phyloP scores from a whole-genome alignment of 2,329 filamentous ascomycete genomes.

The Lecanicillium sp. region DNA sequence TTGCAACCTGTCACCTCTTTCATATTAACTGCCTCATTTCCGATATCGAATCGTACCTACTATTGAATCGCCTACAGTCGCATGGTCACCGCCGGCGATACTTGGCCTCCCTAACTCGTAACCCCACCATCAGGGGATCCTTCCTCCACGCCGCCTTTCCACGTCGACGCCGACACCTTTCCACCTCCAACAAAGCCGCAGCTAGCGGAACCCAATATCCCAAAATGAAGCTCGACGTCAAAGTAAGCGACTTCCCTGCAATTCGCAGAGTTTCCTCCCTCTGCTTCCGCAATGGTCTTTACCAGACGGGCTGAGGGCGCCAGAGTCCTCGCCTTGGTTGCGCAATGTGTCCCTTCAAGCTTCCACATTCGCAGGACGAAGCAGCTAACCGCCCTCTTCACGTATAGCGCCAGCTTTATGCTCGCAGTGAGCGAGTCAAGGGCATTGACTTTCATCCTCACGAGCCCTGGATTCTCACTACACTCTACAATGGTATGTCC shows the following conservation, averaged over 20 bases:
- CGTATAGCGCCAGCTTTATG: slow-evolving; percentile 39
- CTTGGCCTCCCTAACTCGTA: slow-evolving; percentile 3
- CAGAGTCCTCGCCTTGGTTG: background rate
- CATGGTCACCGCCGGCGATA: too few relatives aligned
- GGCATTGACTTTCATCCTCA: slow-evolving; percentile 95
- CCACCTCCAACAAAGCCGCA: slow-evolving; percentile 4
- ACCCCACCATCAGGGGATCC: slow-evolving; percentile 11
- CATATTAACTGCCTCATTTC: background rate
- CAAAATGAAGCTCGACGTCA: slow-evolving; percentile 35
- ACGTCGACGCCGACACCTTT: slow-evolving; percentile 3
- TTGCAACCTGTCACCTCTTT: background rate
- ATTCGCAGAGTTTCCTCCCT: background rate
- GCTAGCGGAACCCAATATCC: slow-evolving; percentile 13
- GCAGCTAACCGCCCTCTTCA: background rate
- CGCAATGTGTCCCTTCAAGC: slow-evolving; percentile 5
- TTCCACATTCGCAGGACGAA: background rate
- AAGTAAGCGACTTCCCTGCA: slow-evolving; percentile 20
- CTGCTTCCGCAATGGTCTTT: background rate
- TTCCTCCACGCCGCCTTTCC: slow-evolving; percentile 10
- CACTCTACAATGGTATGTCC: slow-evolving; percentile 79
- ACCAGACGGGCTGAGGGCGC: background rate
- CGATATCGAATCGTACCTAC: background rate
- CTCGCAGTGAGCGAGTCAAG: slow-evolving; percentile 92
- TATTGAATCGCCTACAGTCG: too few relatives aligned
- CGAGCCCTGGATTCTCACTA: slow-evolving; percentile 94